Conservation (phyloP, 2,329 filamentous ascomycete species). For the Ophiosphaerella herpotricha region DNA sequence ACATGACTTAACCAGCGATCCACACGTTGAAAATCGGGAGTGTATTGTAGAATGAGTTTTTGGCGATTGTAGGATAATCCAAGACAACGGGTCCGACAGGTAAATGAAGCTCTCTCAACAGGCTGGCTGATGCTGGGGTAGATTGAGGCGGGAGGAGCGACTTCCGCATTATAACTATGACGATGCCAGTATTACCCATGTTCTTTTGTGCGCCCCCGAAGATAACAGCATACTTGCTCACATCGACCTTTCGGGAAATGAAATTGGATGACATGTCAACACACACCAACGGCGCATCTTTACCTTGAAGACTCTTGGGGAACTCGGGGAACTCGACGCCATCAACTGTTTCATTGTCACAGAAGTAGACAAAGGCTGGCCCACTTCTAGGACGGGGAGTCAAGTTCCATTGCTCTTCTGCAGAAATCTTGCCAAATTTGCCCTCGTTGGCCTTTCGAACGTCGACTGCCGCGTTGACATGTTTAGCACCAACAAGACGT, state of each 20-base stretch:
- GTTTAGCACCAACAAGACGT: constrained; percentile 74
- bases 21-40: constrained; percentile 94
- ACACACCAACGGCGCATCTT: constrained; percentile 73
- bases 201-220: constrained; percentile 97
- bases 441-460: constrained; percentile 66
- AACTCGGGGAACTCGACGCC: constrained; percentile 85
- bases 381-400: constrained; percentile 60
- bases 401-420: constrained; percentile 76
- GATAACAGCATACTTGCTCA: constrained; percentile 79
- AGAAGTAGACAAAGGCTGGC: constrained; percentile 80
- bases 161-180: constrained; percentile 84
- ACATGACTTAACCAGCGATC: constrained; percentile 86
- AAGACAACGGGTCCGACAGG: constrained; percentile 79
- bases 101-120: constrained; percentile 76
- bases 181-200: constrained; percentile 82
- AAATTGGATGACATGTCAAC: constrained; percentile 97
- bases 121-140: constrained; percentile 62
- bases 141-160: constrained; percentile 70
- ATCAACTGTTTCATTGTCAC: constrained; percentile 93
- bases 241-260: constrained; percentile 75
- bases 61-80: constrained; percentile 81
- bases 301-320: constrained; percentile 68
- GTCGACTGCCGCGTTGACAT: constrained; percentile 81
- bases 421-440: constrained; percentile 85
- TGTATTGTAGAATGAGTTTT: constrained; percentile 96